Evolutionary conservation across 371 early-diverging fungal genomes (phyloP).

Genomic region (Capniomyces stellatus): DNA sequence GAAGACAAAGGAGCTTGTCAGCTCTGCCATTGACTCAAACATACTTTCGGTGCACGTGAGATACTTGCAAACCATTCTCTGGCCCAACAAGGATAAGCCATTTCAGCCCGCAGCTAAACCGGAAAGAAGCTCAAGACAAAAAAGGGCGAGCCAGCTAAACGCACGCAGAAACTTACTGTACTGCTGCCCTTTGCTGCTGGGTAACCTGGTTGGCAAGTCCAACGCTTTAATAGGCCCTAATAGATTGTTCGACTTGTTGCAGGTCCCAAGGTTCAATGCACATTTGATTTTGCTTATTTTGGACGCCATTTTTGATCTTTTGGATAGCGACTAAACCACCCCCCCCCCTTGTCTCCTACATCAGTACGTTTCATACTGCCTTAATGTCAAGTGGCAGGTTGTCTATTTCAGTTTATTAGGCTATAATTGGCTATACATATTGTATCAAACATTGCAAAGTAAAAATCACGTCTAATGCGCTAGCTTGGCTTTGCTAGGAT

Average conservation of each 20-base stretch:
- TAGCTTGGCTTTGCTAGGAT: too few species aligned
- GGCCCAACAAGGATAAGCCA: slow-evolving; percentile 13
- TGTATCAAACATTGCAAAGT: too few species aligned
- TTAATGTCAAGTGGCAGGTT: too few species aligned
- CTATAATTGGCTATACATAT: too few species aligned
- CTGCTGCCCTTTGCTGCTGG: slow-evolving; percentile 38
- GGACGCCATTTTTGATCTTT: slow-evolving; percentile 43
- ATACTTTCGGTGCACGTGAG: slow-evolving; percentile 5
- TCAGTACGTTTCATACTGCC: too few species aligned
- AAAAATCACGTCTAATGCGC: too few species aligned
- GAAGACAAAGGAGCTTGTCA: slow-evolving; percentile 20
- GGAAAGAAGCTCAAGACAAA: slow-evolving; percentile 5
- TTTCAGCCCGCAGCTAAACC: not conserved
- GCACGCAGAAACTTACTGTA: slow-evolving; percentile 11
- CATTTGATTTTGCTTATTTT: slow-evolving; percentile 48
- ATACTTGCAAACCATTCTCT: slow-evolving; percentile 9
- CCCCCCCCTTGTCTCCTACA: too few species aligned
- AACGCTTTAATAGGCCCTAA: slow-evolving; percentile 65
- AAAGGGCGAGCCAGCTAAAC: not conserved
- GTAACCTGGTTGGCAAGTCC: slow-evolving; percentile 61
- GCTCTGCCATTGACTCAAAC: not conserved
- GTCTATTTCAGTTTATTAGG: too few species aligned
- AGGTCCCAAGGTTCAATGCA: slow-evolving; percentile 56
- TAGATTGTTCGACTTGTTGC: slow-evolving; percentile 49
- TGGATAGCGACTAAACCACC: too few species aligned